Evolutionary conservation across 495 filamentous ascomycete species (phyloP).

Genomic region (Aspergillus nidulans): DNA sequence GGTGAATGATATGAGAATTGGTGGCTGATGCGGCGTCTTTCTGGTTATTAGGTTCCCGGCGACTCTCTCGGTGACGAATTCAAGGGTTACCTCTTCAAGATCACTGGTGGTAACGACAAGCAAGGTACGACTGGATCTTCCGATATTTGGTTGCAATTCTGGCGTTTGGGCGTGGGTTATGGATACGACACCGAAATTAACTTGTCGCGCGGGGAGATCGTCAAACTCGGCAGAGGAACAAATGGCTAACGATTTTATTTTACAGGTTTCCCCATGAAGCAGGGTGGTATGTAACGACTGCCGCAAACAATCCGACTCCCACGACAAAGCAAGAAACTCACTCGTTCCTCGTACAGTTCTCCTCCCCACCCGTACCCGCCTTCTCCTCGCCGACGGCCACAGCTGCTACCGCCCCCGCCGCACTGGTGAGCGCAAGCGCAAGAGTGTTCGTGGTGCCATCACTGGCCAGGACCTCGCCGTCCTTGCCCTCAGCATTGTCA

Average conservation of each 20-base stretch:
- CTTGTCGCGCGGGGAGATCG: not conserved
- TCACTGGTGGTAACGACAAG: conserved; percentile 99
- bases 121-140: conserved; percentile 54
- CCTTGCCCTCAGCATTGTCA: conserved; percentile 87
- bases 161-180: not conserved
- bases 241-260: conserved; percentile 23
- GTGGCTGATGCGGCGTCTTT: conserved; percentile 35
- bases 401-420: conserved; percentile 96
- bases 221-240: not conserved
- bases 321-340: conserved; percentile 26
- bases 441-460: conserved; percentile 95
- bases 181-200: not conserved
- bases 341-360: conserved; percentile 44
- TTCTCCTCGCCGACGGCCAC: conserved; percentile 82
- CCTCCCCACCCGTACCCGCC: conserved; percentile 95
- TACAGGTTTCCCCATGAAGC: conserved; percentile 96
- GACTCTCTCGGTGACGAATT: conserved; percentile 96
- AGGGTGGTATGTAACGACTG: conserved; percentile 63
- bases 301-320: conserved; percentile 6
- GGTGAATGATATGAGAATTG: conserved; percentile 18
- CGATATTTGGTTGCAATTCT: not conserved
- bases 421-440: conserved; percentile 97
- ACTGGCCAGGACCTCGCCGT: conserved; percentile 92
- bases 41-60: conserved; percentile 51
- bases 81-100: conserved; percentile 87